phyloP scores from a whole-genome alignment of 495 filamentous ascomycete species.

The Annulohypoxylon stygium region DNA sequence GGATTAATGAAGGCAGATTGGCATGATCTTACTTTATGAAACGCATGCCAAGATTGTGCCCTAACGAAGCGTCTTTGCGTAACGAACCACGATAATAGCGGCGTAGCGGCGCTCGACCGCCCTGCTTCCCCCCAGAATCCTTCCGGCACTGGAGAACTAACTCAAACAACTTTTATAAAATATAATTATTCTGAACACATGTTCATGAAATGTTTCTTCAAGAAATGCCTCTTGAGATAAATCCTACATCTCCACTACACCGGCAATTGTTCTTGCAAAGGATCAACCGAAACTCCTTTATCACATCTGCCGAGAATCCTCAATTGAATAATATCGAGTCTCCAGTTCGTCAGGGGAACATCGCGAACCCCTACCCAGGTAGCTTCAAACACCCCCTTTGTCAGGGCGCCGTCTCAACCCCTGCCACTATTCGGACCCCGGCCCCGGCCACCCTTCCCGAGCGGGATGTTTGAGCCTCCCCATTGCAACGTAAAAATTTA shows the following conservation, averaged over 20 bases:
- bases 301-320: slow-evolving; percentile 19
- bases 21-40: slow-evolving; percentile 35
- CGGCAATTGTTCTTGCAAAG: slow-evolving; percentile 9
- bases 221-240: background rate
- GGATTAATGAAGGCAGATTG: slow-evolving; percentile 26
- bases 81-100: slow-evolving; percentile 30
- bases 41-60: slow-evolving; percentile 38
- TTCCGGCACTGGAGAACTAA: background rate
- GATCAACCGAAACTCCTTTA: background rate
- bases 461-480: slow-evolving; percentile 33
- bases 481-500: slow-evolving; percentile 24
- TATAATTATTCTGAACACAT: background rate
- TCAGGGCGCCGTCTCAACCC: slow-evolving; percentile 52
- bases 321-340: slow-evolving; percentile 16
- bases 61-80: slow-evolving; percentile 27
- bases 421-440: slow-evolving; percentile 33
- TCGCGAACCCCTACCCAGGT: slow-evolving; percentile 26
- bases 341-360: slow-evolving; percentile 32
- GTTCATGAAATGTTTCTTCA: background rate
- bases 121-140: background rate
- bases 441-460: slow-evolving; percentile 39
- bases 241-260: slow-evolving; percentile 8
- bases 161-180: background rate
- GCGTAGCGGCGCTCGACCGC: slow-evolving; percentile 1
- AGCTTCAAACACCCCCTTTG: slow-evolving; percentile 51